A percentile compares a stretch with the other conserved stretches of the same genome.
These are phyloP conservation scores for Auricularia heimuer DNA, from an alignment of 768 basidiomycete genomes.

Conservation along the genomic window DNA sequence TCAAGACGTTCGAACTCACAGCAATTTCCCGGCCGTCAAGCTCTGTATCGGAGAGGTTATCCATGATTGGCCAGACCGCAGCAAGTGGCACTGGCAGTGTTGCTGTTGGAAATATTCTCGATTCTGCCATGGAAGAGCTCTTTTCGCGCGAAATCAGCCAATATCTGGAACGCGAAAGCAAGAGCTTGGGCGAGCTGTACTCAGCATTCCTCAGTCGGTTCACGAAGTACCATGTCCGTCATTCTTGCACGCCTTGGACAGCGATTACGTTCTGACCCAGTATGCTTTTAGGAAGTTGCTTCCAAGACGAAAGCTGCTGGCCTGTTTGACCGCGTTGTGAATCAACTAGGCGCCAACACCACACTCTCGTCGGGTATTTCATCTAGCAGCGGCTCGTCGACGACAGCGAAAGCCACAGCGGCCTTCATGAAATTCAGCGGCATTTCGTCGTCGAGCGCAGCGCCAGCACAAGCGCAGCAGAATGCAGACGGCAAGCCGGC, in stretches of 20 bases:
- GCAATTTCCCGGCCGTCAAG: slow-evolving; percentile 53
- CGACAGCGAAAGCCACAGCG: slow-evolving; percentile 76
- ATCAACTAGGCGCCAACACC: slow-evolving; percentile 67
- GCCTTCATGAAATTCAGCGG: slow-evolving; percentile 86
- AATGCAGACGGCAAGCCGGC: slow-evolving; percentile 37
- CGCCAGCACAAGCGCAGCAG: slow-evolving; percentile 17
- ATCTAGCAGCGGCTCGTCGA: slow-evolving; percentile 48
- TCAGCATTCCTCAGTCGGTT: slow-evolving; percentile 60
- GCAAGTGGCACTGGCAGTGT: slow-evolving; percentile 31
- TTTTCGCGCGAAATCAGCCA: slow-evolving; percentile 87
- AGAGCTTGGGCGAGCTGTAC: slow-evolving; percentile 72
- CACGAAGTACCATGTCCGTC: slow-evolving; percentile 79
- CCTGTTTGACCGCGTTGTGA: slow-evolving; percentile 85
- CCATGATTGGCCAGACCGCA: slow-evolving; percentile 14
- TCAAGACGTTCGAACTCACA: slow-evolving; percentile 83
- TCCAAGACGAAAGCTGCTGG: slow-evolving; percentile 60
- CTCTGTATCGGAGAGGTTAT: slow-evolving; percentile 43
- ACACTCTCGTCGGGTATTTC: slow-evolving; percentile 37
- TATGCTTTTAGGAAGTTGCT: slow-evolving; percentile 36
- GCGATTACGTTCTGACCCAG: not conserved
- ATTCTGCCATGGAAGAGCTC: slow-evolving; percentile 90
- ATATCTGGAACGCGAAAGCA: slow-evolving; percentile 87
- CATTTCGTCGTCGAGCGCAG: slow-evolving; percentile 33
- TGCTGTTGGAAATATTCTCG: slow-evolving; percentile 79
- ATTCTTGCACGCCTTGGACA: slow-evolving; percentile 6